phyloP scores from a whole-genome alignment of 208 protist species.

The Kentomonas sorsogonicus region DNA sequence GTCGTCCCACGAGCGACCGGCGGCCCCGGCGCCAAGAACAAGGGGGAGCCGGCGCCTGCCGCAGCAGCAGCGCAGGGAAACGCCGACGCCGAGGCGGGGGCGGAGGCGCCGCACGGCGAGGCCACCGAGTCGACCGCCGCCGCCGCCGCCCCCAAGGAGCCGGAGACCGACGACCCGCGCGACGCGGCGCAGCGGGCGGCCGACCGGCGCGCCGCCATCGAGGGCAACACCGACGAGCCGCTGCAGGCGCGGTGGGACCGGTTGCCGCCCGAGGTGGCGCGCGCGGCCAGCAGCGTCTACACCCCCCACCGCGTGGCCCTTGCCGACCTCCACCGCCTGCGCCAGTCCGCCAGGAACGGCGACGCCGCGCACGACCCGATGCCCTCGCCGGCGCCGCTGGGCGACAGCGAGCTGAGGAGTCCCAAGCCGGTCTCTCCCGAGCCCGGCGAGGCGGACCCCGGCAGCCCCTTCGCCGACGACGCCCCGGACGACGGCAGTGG shows the following conservation, averaged over 20 bases:
- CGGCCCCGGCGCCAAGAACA: conserved; percentile 1
- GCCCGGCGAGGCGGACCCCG: too few species aligned
- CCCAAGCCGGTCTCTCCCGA: too few species aligned
- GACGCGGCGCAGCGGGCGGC: background rate
- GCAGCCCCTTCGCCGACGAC: too few species aligned
- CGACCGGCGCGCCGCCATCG: background rate
- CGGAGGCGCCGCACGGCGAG: background rate
- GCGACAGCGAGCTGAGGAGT: too few species aligned
- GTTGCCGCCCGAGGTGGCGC: background rate
- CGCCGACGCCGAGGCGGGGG: too few species aligned
- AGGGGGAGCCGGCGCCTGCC: background rate
- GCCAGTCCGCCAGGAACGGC: too few species aligned
- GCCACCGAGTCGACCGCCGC: background rate
- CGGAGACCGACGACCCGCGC: background rate
- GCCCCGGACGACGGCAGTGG: too few species aligned
- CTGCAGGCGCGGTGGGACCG: conserved; percentile 15
- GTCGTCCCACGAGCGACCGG: too few species aligned
- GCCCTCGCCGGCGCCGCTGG: too few species aligned
- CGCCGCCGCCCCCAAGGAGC: background rate
- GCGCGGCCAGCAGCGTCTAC: conserved; percentile 2
- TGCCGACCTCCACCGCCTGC: too few species aligned
- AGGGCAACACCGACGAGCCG: conserved; percentile 8
- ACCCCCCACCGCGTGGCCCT: background rate
- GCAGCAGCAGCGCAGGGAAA: background rate
- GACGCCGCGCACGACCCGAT: too few species aligned